A percentile compares a stretch with the other conserved stretches of the same genome.
Conservation (phyloP, 1,139 yeast genomes). For the Geotrichum macrosporum region DNA sequence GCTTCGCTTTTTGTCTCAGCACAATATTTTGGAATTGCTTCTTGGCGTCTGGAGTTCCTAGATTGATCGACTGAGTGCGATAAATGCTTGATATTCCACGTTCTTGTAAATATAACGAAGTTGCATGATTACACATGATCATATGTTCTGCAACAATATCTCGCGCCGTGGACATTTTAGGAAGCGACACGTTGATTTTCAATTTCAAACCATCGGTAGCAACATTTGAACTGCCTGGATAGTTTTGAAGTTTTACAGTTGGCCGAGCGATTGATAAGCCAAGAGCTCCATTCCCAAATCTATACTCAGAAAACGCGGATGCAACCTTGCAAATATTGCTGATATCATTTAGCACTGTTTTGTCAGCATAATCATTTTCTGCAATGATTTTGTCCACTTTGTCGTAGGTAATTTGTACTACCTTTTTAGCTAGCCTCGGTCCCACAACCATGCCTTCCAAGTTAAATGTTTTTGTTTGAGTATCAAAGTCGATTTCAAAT, state of each 20-base stretch:
- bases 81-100: conserved; percentile 56
- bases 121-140: conserved; percentile 67
- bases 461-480: conserved; percentile 34
- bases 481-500: conserved; percentile 42
- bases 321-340: conserved; percentile 39
- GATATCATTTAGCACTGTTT: conserved; percentile 37
- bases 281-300: conserved; percentile 40
- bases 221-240: conserved; percentile 24
- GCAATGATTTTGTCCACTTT: conserved; percentile 43
- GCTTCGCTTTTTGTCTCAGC: conserved; percentile 24
- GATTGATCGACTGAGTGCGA: conserved; percentile 46
- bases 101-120: conserved; percentile 50
- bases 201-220: neutral
- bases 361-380: conserved; percentile 2
- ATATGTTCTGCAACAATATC: conserved; percentile 71
- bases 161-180: conserved; percentile 10
- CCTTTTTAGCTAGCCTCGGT: conserved; percentile 43
- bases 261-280: conserved; percentile 30
- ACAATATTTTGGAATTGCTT: conserved; percentile 21
- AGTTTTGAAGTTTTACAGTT: conserved; percentile 24
- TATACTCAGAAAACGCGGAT: conserved; percentile 32
- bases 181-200: conserved; percentile 7
- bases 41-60: conserved; percentile 22
- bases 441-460: conserved; percentile 24
- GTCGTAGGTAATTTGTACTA: conserved; percentile 49